phyloP scores from a whole-genome alignment of 305 asterid species.

The Fraxinus angustifolia region DNA sequence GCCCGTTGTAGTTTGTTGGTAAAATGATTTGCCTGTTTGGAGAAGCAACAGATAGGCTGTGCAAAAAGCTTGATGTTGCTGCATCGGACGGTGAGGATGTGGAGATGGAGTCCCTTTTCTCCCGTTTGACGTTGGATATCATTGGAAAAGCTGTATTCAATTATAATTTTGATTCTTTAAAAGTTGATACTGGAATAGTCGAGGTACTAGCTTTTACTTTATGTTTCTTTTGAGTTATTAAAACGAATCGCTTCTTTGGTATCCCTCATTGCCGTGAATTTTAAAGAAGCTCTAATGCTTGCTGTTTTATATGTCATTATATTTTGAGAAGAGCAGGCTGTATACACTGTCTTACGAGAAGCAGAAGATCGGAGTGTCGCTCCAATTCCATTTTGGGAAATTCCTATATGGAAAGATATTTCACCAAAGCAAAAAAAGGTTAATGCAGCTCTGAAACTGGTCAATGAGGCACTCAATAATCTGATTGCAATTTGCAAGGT shows the following conservation, averaged over 20 bases:
- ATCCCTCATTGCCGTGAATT: conserved; percentile 4
- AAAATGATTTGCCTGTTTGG: conserved; percentile 87
- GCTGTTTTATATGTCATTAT: background rate
- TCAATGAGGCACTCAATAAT: conserved; percentile 69
- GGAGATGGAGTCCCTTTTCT: conserved; percentile 98
- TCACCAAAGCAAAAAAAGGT: conserved; percentile 88
- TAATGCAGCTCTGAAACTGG: conserved; percentile 72
- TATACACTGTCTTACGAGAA: conserved; percentile 84
- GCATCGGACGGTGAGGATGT: conserved; percentile 90
- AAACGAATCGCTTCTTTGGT: conserved; percentile 1
- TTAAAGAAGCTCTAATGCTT: conserved; percentile 9
- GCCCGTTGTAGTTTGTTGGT: conserved; percentile 69
- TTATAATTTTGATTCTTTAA: conserved; percentile 89
- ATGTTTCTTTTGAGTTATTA: conserved; percentile 9
- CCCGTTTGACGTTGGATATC: conserved; percentile 90
- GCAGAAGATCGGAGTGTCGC: conserved; percentile 92
- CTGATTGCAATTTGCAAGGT: conserved; percentile 94
- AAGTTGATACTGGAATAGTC: conserved; percentile 79
- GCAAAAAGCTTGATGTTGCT: conserved; percentile 79
- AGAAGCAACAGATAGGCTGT: conserved; percentile 80
- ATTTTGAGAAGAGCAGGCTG: conserved; percentile 62
- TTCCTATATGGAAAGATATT: conserved; percentile 96
- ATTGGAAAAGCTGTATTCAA: conserved; percentile 97
- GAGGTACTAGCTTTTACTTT: conserved; percentile 51
- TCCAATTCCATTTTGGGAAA: conserved; percentile 95